A percentile compares a stretch with the other conserved stretches of the same genome.
Evolutionary conservation across 2,329 filamentous ascomycete species (phyloP).

Genomic region (Chaetomium sp.): DNA sequence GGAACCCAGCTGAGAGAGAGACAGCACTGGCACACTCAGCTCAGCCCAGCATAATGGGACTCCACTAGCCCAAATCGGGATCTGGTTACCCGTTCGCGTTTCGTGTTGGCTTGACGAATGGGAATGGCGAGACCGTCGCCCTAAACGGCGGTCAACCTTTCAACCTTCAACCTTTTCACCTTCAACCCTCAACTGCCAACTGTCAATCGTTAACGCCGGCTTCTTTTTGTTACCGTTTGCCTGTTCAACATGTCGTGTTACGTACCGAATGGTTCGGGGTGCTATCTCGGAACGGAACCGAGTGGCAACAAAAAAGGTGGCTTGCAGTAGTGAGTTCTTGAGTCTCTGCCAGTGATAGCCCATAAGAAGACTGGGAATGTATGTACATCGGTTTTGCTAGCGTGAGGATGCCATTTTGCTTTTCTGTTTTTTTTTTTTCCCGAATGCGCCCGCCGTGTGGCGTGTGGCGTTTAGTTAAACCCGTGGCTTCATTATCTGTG

Average conservation of each 20-base stretch:
- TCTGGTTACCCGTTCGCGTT: not conserved
- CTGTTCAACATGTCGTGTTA: not conserved
- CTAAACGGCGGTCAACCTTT: not conserved
- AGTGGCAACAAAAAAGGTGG: not conserved
- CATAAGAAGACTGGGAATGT: not conserved
- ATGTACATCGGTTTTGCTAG: not conserved
- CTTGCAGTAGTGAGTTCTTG: not conserved
- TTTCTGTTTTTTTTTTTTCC: not conserved
- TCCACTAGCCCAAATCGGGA: not conserved
- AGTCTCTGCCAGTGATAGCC: not conserved
- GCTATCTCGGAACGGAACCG: not conserved
- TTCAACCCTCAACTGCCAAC: too few relatives aligned
- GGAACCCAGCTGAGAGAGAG: not conserved
- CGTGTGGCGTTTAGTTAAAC: not conserved
- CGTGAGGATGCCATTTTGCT: not conserved
- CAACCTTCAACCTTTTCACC: not conserved
- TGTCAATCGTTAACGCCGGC: too few relatives aligned
- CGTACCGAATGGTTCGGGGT: not conserved
- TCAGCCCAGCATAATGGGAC: not conserved
- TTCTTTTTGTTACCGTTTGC: not conserved
- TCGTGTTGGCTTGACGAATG: slow-evolving; percentile 1
- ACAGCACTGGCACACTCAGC: not conserved
- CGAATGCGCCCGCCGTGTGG: too few relatives aligned
- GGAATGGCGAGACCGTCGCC: not conserved
- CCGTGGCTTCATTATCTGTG: not conserved